Percentiles rank a stretch among this genome's conserved stretches.
These are phyloP conservation scores for Medakamo hakoo DNA, from an alignment of 139 green algal species.

Conservation along the genomic window DNA sequence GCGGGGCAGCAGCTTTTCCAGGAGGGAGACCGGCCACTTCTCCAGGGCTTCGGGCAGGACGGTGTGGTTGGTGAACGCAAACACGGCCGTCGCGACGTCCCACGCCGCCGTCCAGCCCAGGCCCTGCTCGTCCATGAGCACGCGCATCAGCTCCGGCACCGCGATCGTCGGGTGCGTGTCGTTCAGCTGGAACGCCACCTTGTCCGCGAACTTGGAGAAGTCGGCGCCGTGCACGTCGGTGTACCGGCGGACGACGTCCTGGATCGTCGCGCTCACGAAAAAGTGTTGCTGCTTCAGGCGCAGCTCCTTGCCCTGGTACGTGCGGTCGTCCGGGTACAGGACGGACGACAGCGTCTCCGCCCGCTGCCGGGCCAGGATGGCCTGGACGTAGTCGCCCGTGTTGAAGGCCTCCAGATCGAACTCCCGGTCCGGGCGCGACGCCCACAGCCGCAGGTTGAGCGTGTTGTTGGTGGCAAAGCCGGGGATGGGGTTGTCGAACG, in stretches of 20 bases:
- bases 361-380: constrained; percentile 88
- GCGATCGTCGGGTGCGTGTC: constrained; percentile 94
- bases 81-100: constrained; percentile 65
- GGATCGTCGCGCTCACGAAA: constrained; percentile 88
- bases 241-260: constrained; percentile 78
- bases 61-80: constrained; percentile 99
- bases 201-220: constrained; percentile 64
- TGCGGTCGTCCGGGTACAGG: constrained; percentile 96
- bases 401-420: constrained; percentile 99
- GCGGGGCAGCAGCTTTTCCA: constrained; percentile 90
- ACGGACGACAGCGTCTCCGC: constrained; percentile 90
- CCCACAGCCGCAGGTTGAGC: constrained; percentile 97
- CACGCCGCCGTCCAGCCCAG: constrained; percentile 88
- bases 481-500: constrained; percentile 97
- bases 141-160: constrained; percentile 91
- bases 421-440: constrained; percentile 73
- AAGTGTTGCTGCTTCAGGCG: constrained; percentile 99
- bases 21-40: constrained; percentile 79
- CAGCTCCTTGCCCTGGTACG: constrained; percentile 93
- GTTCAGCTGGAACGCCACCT: constrained; percentile 94
- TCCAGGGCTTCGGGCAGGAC: constrained; percentile 96
- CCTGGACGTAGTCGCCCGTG: constrained; percentile 73
- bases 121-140: constrained; percentile 89
- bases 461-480: constrained; percentile 93
- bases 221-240: constrained; percentile 38